These are phyloP conservation scores for Sordariomycetes sp. DNA, from an alignment of 2,329 filamentous ascomycete genomes.

Conservation along the genomic window DNA sequence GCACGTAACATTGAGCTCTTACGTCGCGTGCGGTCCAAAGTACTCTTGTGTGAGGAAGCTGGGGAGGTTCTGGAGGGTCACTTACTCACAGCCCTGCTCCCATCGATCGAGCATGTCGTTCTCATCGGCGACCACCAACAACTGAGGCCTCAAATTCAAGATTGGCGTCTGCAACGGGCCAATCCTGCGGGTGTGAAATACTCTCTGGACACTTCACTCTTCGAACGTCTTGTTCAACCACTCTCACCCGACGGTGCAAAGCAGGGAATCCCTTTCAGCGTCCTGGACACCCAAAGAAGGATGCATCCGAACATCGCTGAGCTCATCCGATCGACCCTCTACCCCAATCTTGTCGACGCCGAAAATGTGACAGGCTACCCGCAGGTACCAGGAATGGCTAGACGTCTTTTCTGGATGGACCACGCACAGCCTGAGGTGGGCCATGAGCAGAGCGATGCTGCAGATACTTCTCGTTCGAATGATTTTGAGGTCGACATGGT, in stretches of 20 bases:
- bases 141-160: constrained; percentile 48
- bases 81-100: constrained; percentile 48
- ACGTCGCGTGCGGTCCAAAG: constrained; percentile 38
- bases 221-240: constrained; percentile 44
- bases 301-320: constrained; percentile 56
- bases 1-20: constrained; percentile 41
- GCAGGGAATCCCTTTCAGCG: constrained; percentile 17
- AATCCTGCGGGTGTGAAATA: constrained; percentile 37
- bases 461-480: constrained; percentile 42
- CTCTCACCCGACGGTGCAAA: constrained; percentile 5
- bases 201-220: constrained; percentile 49
- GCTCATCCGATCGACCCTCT: constrained; percentile 48
- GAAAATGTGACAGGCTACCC: constrained; percentile 26
- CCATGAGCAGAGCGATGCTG: constrained; percentile 15
- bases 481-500: constrained; percentile 34
- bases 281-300: constrained; percentile 49
- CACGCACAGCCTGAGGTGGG: constrained; percentile 38
- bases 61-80: constrained; percentile 60
- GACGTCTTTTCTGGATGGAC: constrained; percentile 53
- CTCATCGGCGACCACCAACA: constrained; percentile 57
- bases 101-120: constrained; percentile 50
- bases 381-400: constrained; percentile 41
- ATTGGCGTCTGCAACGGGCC: constrained; percentile 42
- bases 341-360: constrained; percentile 45
- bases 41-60: constrained; percentile 59